Percentiles rank a stretch among this genome's conserved stretches.
phyloP scores from a whole-genome alignment of 148 eudicot genomes.

The Vaccinium macrocarpon region DNA sequence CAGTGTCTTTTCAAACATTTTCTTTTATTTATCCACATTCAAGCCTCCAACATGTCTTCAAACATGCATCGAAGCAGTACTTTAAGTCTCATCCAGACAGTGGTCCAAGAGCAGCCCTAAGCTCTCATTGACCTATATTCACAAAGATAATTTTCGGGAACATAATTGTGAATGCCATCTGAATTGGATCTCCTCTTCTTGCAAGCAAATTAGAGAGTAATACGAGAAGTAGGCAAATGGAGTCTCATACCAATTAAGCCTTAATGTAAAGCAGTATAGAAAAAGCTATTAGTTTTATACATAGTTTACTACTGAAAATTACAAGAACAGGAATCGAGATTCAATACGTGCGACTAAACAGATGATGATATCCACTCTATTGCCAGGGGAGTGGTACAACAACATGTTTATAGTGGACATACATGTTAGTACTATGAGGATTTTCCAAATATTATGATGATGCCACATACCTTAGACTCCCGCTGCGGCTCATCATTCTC shows the following conservation, averaged over 20 bases:
- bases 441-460: not conserved
- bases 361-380: not conserved
- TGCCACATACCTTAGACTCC: conserved; percentile 30
- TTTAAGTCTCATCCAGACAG: conserved; percentile 40
- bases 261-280: not conserved
- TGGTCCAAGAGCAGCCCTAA: not conserved
- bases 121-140: not conserved
- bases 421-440: not conserved
- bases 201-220: not conserved
- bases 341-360: not conserved
- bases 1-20: conserved; percentile 59
- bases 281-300: not conserved
- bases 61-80: conserved; percentile 55
- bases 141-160: not conserved
- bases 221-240: not conserved
- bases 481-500: conserved; percentile 20
- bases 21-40: conserved; percentile 64
- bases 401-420: not conserved
- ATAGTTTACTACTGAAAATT: too few species aligned
- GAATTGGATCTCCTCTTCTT: not conserved
- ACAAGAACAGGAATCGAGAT: too few species aligned
- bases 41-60: conserved; percentile 59
- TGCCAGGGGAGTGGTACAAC: too few species aligned
- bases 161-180: not conserved
- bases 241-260: not conserved